Evolutionary conservation across 495 filamentous ascomycete genomes (phyloP).

Genomic region (Neurospora africana): DNA sequence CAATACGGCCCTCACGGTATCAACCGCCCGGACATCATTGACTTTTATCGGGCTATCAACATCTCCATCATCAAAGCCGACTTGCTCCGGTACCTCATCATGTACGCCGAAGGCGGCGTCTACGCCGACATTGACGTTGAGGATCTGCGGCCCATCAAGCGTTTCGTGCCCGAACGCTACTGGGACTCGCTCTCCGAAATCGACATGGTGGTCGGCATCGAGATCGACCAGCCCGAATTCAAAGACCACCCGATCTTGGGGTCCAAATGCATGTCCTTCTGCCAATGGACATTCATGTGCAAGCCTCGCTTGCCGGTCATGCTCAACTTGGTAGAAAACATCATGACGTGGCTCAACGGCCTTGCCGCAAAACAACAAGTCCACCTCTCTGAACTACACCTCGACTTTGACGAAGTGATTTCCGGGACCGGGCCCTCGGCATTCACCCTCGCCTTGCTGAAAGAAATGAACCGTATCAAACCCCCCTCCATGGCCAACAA

Average conservation of each 20-base stretch:
- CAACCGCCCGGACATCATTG: slow-evolving; percentile 48
- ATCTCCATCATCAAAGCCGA: slow-evolving; percentile 50
- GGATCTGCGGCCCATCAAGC: slow-evolving; percentile 32
- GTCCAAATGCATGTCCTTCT: slow-evolving; percentile 48
- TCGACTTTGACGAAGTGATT: slow-evolving; percentile 56
- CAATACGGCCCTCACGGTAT: slow-evolving; percentile 42
- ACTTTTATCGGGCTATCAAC: slow-evolving; percentile 41
- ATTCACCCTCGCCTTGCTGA: slow-evolving; percentile 46
- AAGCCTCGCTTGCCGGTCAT: slow-evolving; percentile 48
- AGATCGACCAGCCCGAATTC: slow-evolving; percentile 52
- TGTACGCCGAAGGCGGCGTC: slow-evolving; percentile 44
- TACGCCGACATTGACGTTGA: slow-evolving; percentile 49
- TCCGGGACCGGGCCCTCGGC: slow-evolving; percentile 53
- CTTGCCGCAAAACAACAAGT: slow-evolving; percentile 39
- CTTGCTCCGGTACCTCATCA: slow-evolving; percentile 44
- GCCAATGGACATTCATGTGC: slow-evolving; percentile 56
- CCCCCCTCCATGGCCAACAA: not conserved
- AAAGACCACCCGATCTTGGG: slow-evolving; percentile 49
- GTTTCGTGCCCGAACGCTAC: slow-evolving; percentile 41
- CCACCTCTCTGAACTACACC: slow-evolving; percentile 38
- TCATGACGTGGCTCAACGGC: slow-evolving; percentile 43
- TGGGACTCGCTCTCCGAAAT: slow-evolving; percentile 28
- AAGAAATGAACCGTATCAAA: slow-evolving; percentile 40
- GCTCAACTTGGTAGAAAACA: slow-evolving; percentile 46
- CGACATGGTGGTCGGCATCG: slow-evolving; percentile 50